These are phyloP conservation scores for Solanum arcanum DNA, from an alignment of 257 asterid genomes.

Conservation along the genomic window DNA sequence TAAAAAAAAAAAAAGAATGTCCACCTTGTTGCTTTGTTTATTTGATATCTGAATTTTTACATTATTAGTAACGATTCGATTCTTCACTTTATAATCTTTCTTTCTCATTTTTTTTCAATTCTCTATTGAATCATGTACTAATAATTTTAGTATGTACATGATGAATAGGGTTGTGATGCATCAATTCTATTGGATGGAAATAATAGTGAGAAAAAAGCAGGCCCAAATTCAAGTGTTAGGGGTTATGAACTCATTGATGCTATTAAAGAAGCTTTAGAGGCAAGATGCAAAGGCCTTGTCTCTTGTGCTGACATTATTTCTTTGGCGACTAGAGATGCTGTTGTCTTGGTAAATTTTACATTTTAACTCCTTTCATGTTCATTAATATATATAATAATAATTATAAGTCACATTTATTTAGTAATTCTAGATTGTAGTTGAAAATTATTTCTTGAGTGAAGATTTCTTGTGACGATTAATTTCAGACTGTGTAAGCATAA, in stretches of 20 bases:
- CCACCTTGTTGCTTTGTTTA: background rate
- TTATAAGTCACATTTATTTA: background rate
- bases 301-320: conserved; percentile 62
- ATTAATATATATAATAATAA: no score
- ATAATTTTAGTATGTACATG: background rate
- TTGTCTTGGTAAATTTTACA: conserved; percentile 17
- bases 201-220: conserved; percentile 32
- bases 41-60: no score
- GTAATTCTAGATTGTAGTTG: no score
- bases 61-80: no score
- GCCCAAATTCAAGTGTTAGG: conserved; percentile 34
- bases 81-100: no score
- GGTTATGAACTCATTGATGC: conserved; percentile 47
- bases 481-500: accelerated
- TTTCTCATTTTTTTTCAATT: no score
- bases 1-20: background rate
- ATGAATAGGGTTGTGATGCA: conserved; percentile 50
- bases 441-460: no score
- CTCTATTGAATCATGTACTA: no score
- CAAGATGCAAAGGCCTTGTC: conserved; percentile 30
- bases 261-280: conserved; percentile 31
- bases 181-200: conserved; percentile 43
- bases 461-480: background rate
- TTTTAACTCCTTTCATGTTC: background rate
- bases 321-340: conserved; percentile 55